Base-by-base conservation (phyloP, 164 flowering plant species). In the Berberis thunbergii region DNA sequence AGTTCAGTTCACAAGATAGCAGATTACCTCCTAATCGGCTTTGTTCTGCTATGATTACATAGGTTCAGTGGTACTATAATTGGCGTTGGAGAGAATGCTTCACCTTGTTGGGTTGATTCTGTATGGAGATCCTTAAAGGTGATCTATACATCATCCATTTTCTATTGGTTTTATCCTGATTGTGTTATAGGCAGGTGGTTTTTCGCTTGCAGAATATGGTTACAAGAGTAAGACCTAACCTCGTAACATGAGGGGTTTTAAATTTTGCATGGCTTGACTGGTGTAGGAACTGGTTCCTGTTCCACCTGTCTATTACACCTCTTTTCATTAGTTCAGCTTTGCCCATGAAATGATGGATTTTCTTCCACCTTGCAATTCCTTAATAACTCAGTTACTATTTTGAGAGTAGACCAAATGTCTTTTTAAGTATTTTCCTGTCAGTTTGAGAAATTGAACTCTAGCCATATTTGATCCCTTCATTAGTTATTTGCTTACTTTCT, bases 101-200 rank as follows among this genome's bases (percentile, higher is more conserved):
- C 88, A 64, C 67, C 81, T 39, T 81, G 81, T 49, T 89, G 96
- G 96, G 48, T n/a, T n/a, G 77, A 78, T 67, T 86, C 96, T 10
- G 76, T 70, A 62, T 89, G 92, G 96, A 72, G 92, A 62, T 82
- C 89, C 41, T 69, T 86, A 55, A 85, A 82, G 81, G 96, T 88
- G 43, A n/a, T 6, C 7, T 48, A 1, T 48, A 48, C 50, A 48
- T 6, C 7, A 48, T 48, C 50, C 7, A 48, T 1, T 48, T 48
- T 48, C 50, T 48, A 7, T 48, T 48, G 7, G 10, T 11, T 48
- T 6, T 7, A 48, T 48, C 50, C 10, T 6, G 7, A 6, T 6
- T 48, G 10, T 48, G 10, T 1, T 6, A 2, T 48, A 6, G 7
- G 7, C 50, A 48, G 7, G 50, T 48, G 7, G 10, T 48, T 48